These are phyloP conservation scores for Microglena sp. DNA, from an alignment of 139 green algal genomes.

Conservation along the genomic window DNA sequence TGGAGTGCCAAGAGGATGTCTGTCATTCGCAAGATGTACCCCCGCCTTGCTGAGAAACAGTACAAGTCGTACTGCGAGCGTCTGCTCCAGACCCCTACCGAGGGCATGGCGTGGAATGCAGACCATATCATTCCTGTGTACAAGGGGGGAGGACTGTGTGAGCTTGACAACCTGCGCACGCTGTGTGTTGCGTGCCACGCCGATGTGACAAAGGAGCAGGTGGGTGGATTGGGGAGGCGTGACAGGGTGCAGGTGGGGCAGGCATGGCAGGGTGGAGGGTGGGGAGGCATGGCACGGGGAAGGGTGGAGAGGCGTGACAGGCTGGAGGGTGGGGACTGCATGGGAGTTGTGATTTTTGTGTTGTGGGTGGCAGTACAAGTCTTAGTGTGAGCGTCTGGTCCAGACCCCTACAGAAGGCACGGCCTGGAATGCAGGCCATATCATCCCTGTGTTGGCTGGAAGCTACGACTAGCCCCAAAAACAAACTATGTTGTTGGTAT, in stretches of 20 bases:
- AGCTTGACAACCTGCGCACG: slow-evolving; percentile 81
- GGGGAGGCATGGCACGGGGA: not conserved
- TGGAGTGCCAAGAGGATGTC: slow-evolving; percentile 15
- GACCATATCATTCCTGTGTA: slow-evolving; percentile 84
- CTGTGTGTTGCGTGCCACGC: slow-evolving; percentile 78
- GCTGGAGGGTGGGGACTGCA: not conserved
- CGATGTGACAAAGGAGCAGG: slow-evolving; percentile 47
- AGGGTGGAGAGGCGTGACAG: not conserved
- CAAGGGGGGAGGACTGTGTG: slow-evolving; percentile 72
- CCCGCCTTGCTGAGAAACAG: not conserved
- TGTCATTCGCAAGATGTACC: not conserved
- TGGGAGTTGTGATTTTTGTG: not conserved
- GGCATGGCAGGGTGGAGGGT: not conserved
- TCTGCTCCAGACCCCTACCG: slow-evolving; percentile 26
- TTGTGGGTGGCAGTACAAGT: slow-evolving; percentile 2
- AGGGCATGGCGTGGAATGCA: slow-evolving; percentile 78
- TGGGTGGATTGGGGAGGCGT: too few relatives aligned
- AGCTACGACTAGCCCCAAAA: too few relatives aligned
- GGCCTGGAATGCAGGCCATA: slow-evolving; percentile 86
- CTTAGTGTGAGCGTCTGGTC: not conserved
- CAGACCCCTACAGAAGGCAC: slow-evolving; percentile 47
- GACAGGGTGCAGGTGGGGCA: not conserved
- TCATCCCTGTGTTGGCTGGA: slow-evolving; percentile 72
- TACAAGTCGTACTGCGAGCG: slow-evolving; percentile 5
- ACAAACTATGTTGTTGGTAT: too few relatives aligned